A percentile compares a stretch with the other conserved stretches of the same genome.
phyloP scores from a whole-genome alignment of 306 rosid species.

The Castanospermum australe region DNA sequence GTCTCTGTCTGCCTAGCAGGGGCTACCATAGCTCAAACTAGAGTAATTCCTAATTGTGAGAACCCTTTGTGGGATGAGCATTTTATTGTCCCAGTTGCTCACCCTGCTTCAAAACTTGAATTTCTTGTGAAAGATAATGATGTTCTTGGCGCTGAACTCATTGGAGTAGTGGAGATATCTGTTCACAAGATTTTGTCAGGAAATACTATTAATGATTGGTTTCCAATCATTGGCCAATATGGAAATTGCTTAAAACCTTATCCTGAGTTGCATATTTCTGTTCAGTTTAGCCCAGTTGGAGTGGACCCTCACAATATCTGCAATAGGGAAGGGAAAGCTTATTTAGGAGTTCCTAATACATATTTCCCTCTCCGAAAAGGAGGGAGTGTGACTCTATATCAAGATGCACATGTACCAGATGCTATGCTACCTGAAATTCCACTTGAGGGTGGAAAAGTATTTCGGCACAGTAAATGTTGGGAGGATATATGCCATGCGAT shows the following conservation, averaged over 20 bases:
- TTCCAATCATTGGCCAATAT: conserved; percentile 49
- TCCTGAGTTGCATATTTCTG: conserved; percentile 64
- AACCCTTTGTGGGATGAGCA: conserved; percentile 74
- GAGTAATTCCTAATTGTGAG: conserved; percentile 58
- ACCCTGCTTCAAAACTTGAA: conserved; percentile 52
- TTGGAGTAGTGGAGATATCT: conserved; percentile 62
- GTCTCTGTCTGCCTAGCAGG: conserved; percentile 64
- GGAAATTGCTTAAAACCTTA: conserved; percentile 50
- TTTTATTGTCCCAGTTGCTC: conserved; percentile 68
- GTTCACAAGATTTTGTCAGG: conserved; percentile 49
- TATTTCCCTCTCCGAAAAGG: conserved; percentile 70
- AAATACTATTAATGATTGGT: conserved; percentile 54
- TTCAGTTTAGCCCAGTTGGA: conserved; percentile 46
- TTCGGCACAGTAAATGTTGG: conserved; percentile 56
- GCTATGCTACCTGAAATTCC: conserved; percentile 54
- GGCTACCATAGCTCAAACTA: conserved; percentile 69
- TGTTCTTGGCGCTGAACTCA: conserved; percentile 72
- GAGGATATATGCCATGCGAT: conserved; percentile 78
- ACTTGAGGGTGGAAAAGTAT: conserved; percentile 51
- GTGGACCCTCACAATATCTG: conserved; percentile 20
- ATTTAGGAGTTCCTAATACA: conserved; percentile 52
- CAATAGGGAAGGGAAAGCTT: conserved; percentile 13
- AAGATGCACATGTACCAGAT: conserved; percentile 70
- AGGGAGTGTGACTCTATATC: conserved; percentile 66
- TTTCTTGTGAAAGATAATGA: conserved; percentile 69